Percentiles rank a stretch among this genome's conserved stretches.
phyloP scores from a whole-genome alignment of 371 early-diverging fungal species.

The Zopfochytrium polystomum region DNA sequence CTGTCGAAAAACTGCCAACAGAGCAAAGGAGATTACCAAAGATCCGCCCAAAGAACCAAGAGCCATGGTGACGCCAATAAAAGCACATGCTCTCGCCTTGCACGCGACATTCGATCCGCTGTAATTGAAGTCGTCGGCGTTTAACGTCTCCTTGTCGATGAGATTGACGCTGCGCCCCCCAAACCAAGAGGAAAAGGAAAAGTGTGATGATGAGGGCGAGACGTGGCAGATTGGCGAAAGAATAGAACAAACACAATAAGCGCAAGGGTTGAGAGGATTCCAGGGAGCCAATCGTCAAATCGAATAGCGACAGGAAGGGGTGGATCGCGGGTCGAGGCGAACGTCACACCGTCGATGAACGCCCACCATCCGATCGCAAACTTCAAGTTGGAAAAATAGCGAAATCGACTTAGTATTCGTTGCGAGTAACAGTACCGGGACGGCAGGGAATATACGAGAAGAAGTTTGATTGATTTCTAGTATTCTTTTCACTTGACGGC shows the following conservation, averaged over 20 bases:
- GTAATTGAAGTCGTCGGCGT: slow-evolving; percentile 49
- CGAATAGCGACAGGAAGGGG: slow-evolving; percentile 44
- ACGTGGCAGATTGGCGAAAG: neutral
- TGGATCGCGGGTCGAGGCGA: slow-evolving; percentile 42
- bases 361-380: slow-evolving; percentile 84
- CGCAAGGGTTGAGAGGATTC: slow-evolving; percentile 68
- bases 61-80: slow-evolving; percentile 70
- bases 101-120: slow-evolving; percentile 46
- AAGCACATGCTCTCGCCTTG: slow-evolving; percentile 65
- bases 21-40: slow-evolving; percentile 49
- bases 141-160: slow-evolving; percentile 51
- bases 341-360: slow-evolving; percentile 66
- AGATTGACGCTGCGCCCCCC: slow-evolving; percentile 48
- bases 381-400: slow-evolving; percentile 33
- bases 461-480: neutral
- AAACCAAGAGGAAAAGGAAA: slow-evolving; percentile 4
- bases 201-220: neutral
- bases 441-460: neutral
- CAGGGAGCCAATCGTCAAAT: slow-evolving; percentile 76
- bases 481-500: neutral
- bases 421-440: neutral
- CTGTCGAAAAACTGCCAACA: neutral
- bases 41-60: slow-evolving; percentile 72
- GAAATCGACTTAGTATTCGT: neutral
- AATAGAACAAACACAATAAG: slow-evolving; percentile 60